Conservation (phyloP, 179 eudicot species). For the Camellia oleifera region DNA sequence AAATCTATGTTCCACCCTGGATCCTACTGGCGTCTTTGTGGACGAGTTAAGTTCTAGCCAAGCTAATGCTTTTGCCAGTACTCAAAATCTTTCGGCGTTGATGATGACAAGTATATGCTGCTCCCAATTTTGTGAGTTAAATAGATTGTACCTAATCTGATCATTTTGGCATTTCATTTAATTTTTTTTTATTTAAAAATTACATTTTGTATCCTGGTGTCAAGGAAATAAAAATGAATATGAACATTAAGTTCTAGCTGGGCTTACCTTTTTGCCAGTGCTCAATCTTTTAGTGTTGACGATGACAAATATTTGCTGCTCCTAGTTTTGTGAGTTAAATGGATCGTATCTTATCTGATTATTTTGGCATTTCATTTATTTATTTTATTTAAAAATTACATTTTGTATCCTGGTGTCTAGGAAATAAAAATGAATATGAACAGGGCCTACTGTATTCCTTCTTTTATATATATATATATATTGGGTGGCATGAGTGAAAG, state of each 20-base stretch:
- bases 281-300: conserved; percentile 8
- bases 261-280: not conserved
- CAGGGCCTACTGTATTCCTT: not conserved
- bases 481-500: not conserved
- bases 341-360: conserved; percentile 6
- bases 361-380: not conserved
- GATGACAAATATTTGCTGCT: conserved; percentile 5
- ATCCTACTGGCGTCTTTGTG: conserved; percentile 91
- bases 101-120: conserved; percentile 10
- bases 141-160: not conserved
- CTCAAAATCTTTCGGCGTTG: conserved; percentile 8
- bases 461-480: not conserved
- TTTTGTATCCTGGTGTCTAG: not conserved
- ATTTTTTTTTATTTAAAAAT: not conserved
- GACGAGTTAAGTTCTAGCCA: conserved; percentile 46
- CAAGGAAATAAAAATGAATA: not conserved
- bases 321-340: conserved; percentile 29
- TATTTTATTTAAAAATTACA: not conserved
- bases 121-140: conserved; percentile 31
- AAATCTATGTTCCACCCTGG: conserved; percentile 80
- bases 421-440: conserved; percentile 1
- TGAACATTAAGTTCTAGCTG: conserved; percentile 24
- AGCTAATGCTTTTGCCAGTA: not conserved
- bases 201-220: not conserved
- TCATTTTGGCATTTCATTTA: not conserved